Conservation (phyloP, 2,329 filamentous ascomycete genomes). For the Sporothrix pallida region DNA sequence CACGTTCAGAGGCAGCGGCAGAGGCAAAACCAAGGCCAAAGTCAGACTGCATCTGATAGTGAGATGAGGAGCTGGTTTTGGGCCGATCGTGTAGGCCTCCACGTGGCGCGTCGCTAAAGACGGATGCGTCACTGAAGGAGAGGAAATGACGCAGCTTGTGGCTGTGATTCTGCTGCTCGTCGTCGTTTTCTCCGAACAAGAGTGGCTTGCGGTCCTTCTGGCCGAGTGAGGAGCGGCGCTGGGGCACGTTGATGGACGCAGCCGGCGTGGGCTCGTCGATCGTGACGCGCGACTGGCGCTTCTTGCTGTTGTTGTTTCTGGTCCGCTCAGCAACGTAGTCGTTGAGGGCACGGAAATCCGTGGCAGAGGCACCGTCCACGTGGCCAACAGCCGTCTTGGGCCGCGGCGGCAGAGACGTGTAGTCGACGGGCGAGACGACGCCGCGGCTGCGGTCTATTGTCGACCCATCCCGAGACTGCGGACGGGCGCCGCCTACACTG, state of each 20-base stretch:
- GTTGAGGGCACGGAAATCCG: conserved; percentile 9
- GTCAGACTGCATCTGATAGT: conserved; percentile 13
- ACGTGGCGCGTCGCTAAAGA: neutral
- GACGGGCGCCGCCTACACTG: neutral
- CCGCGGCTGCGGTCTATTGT: neutral
- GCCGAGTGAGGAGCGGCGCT: conserved; percentile 29
- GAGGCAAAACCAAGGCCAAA: neutral
- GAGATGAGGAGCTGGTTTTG: neutral
- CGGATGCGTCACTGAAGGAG: conserved; percentile 20
- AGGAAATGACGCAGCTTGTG: conserved; percentile 23
- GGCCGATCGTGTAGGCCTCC: neutral
- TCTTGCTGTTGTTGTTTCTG: conserved; percentile 4
- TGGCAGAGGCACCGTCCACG: neutral
- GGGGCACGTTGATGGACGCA: conserved; percentile 17
- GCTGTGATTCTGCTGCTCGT: neutral
- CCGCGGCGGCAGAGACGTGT: conserved; percentile 19
- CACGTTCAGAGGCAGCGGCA: no score
- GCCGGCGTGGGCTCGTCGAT: neutral
- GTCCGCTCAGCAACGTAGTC: neutral
- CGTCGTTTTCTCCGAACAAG: neutral
- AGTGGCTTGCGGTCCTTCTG: neutral
- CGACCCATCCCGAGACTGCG: neutral
- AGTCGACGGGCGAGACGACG: neutral
- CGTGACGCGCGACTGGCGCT: neutral
- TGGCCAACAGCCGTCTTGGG: conserved; percentile 34